phyloP scores from a whole-genome alignment of 768 basidiomycete species.

The Auricularia cornea region DNA sequence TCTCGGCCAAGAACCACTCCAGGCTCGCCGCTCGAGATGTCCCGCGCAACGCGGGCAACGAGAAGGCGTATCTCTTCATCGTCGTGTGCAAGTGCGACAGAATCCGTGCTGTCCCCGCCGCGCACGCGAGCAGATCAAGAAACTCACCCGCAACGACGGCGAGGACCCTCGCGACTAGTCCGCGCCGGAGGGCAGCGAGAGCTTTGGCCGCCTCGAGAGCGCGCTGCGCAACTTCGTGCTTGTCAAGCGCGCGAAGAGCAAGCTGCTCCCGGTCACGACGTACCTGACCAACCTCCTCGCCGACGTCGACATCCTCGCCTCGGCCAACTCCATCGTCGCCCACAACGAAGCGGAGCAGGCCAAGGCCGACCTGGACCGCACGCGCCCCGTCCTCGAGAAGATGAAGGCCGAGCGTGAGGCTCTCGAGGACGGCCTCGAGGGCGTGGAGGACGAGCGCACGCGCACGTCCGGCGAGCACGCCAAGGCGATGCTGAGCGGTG shows the following conservation, averaged over 20 bases:
- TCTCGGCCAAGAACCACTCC: slow-evolving; percentile 97
- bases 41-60: slow-evolving; percentile 83
- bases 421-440: slow-evolving; percentile 72
- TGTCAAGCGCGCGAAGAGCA: slow-evolving; percentile 91
- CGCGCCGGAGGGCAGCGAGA: slow-evolving; percentile 50
- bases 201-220: slow-evolving; percentile 85
- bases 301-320: slow-evolving; percentile 81
- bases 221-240: slow-evolving; percentile 91
- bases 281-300: slow-evolving; percentile 85
- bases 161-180: slow-evolving; percentile 92
- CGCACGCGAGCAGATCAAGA: slow-evolving; percentile 89
- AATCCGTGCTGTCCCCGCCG: slow-evolving; percentile 83
- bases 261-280: slow-evolving; percentile 86
- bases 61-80: slow-evolving; percentile 97
- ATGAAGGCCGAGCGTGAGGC: slow-evolving; percentile 67
- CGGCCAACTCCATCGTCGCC: slow-evolving; percentile 83
- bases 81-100: slow-evolving; percentile 98
- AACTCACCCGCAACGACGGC: slow-evolving; percentile 85
- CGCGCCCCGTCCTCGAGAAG: slow-evolving; percentile 79
- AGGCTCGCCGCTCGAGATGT: slow-evolving; percentile 94
- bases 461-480: slow-evolving; percentile 45
- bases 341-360: slow-evolving; percentile 67
- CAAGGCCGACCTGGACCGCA: slow-evolving; percentile 52
- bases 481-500: slow-evolving; percentile 49
- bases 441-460: slow-evolving; percentile 67